phyloP scores from a whole-genome alignment of 768 basidiomycete genomes.

The Tylopilus sp. region DNA sequence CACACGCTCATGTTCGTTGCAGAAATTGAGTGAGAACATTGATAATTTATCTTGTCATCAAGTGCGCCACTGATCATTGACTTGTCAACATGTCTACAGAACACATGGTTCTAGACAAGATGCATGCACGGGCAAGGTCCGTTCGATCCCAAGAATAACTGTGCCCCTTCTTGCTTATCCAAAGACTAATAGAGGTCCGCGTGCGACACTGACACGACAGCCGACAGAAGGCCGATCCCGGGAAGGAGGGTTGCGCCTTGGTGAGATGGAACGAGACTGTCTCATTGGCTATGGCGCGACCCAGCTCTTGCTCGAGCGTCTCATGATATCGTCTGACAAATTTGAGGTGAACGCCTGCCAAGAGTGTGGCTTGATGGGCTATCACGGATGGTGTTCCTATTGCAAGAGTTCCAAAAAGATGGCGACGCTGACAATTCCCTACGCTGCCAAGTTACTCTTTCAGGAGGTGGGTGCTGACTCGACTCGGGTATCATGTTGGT shows the following conservation, averaged over 20 bases:
- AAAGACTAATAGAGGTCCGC: conserved; percentile 71
- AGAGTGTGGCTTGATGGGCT: conserved; percentile 92
- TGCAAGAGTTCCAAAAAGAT: conserved; percentile 98
- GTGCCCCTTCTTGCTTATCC: conserved; percentile 1
- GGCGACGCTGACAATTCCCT: conserved; percentile 93
- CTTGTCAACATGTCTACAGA: conserved; percentile 42
- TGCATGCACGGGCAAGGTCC: conserved; percentile 96
- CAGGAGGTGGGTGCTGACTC: conserved; percentile 61
- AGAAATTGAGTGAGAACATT: conserved; percentile 85
- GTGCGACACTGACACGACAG: conserved; percentile 94
- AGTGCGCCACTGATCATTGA: conserved; percentile 7
- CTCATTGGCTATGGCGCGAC: conserved; percentile 98
- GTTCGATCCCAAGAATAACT: conserved; percentile 19
- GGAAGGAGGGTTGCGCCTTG: conserved; percentile 93
- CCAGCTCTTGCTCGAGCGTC: conserved; percentile 89
- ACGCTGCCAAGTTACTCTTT: conserved; percentile 90
- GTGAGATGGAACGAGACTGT: conserved; percentile 99
- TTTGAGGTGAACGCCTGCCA: conserved; percentile 97
- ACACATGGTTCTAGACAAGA: conserved; percentile 99
- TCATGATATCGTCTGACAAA: conserved; percentile 99
- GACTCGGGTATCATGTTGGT: background rate
- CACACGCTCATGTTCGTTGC: conserved; percentile 8
- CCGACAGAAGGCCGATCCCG: conserved; percentile 98
- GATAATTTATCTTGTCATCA: background rate
- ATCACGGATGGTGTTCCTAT: conserved; percentile 94